A percentile compares a stretch with the other conserved stretches of the same genome.
Evolutionary conservation across 1,284 basidiomycete genomes (phyloP).

Genomic region (Irpex sp.): DNA sequence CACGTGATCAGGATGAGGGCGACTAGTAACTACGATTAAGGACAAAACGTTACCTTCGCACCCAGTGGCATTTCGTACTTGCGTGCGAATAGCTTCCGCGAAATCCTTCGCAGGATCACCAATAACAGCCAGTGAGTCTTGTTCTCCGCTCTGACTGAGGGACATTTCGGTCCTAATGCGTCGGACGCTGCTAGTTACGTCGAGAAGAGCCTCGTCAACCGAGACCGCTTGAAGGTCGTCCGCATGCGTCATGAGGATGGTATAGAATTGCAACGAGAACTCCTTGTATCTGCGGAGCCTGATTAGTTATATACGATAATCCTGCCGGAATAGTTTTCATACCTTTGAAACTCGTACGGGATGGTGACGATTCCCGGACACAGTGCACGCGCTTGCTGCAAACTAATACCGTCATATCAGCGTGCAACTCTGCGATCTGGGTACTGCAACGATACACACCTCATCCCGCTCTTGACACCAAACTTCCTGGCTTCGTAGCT

Average conservation of each 20-base stretch:
- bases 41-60: conserved; percentile 67
- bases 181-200: conserved; percentile 72
- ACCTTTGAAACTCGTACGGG: conserved; percentile 87
- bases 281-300: conserved; percentile 69
- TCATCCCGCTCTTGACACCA: conserved; percentile 95
- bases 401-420: conserved; percentile 34
- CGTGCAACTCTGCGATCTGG: neutral
- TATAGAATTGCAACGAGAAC: conserved; percentile 85
- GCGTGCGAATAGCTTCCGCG: conserved; percentile 77
- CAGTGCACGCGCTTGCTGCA: conserved; percentile 81
- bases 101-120: conserved; percentile 67
- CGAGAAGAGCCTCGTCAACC: conserved; percentile 93
- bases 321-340: conserved; percentile 15
- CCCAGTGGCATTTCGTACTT: conserved; percentile 73
- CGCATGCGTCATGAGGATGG: conserved; percentile 83
- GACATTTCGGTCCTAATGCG: conserved; percentile 33
- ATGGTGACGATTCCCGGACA: conserved; percentile 79
- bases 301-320: neutral
- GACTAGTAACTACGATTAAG: neutral
- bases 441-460: conserved; percentile 36
- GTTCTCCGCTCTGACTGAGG: conserved; percentile 18
- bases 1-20: neutral
- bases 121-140: conserved; percentile 21
- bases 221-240: conserved; percentile 95
- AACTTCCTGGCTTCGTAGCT: conserved; percentile 91